Conservation (phyloP, 805 yeast genomes). For the Yarrowia deformans region DNA sequence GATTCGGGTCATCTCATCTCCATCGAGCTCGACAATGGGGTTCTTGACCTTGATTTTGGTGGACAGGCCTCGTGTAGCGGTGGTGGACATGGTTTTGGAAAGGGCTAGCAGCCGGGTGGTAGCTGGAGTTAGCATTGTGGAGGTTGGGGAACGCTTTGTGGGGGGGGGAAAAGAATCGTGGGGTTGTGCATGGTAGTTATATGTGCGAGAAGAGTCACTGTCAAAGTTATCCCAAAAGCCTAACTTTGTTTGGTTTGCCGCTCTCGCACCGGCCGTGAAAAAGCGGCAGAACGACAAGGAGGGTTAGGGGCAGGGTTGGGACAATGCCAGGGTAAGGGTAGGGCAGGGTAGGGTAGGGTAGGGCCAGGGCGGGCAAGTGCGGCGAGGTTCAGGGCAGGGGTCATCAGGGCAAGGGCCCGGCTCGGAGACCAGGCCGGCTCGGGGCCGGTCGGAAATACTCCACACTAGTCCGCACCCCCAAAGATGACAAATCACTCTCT, state of each 20-base stretch:
- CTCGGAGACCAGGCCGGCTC: not conserved
- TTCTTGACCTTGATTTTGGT: conserved; percentile 76
- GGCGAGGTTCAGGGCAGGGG: not conserved
- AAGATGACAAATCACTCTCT: not conserved
- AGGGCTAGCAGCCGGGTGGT: conserved; percentile 36
- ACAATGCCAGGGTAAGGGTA: not conserved
- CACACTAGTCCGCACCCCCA: not conserved
- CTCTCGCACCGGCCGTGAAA: not conserved
- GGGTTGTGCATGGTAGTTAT: conserved; percentile 17
- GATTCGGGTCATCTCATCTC: conserved; percentile 97
- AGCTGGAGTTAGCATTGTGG: conserved; percentile 38
- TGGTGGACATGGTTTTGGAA: conserved; percentile 37
- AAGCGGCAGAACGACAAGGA: too few relatives aligned
- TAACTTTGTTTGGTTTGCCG: conserved; percentile 3
- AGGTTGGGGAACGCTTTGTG: too few relatives aligned
- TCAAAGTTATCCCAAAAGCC: conserved; percentile 4
- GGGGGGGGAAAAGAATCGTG: not conserved
- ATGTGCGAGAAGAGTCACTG: conserved; percentile 24
- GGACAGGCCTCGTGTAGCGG: conserved; percentile 39
- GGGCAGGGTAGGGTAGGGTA: not conserved
- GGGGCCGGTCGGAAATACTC: conserved; percentile 2
- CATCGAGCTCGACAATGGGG: conserved; percentile 97
- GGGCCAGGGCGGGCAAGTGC: not conserved
- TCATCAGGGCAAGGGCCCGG: not conserved
- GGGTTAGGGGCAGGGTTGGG: conserved; percentile 7